These are phyloP conservation scores for Yarrowia bubula DNA, from an alignment of 805 yeast genomes.

Conservation along the genomic window DNA sequence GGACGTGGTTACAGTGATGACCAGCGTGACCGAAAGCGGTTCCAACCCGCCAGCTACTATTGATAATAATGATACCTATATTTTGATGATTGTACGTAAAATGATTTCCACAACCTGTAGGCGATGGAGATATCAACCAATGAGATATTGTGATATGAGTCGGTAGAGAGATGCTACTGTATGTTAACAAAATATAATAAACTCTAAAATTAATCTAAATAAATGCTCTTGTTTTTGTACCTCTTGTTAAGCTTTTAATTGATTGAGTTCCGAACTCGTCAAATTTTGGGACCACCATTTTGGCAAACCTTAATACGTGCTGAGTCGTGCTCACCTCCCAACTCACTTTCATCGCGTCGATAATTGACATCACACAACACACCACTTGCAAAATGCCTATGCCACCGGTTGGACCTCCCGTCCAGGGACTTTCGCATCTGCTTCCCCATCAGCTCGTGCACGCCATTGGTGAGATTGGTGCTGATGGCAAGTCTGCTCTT, in stretches of 20 bases:
- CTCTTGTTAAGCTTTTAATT: neutral
- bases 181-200: too few species aligned
- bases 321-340: neutral
- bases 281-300: too few species aligned
- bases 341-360: constrained; percentile 19
- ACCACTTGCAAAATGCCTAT: neutral
- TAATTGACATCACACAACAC: constrained; percentile 13
- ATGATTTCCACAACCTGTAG: neutral
- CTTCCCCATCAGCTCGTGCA: constrained; percentile 29
- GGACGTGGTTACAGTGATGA: constrained; percentile 14
- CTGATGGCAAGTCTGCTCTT: constrained; percentile 33
- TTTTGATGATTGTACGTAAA: constrained; percentile 3
- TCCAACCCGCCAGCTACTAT: constrained; percentile 25
- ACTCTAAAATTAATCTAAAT: too few species aligned
- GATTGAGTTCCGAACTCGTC: too few species aligned
- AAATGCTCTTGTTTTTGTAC: too few species aligned
- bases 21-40: constrained; percentile 25
- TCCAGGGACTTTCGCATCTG: constrained; percentile 32
- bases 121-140: neutral
- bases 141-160: neutral
- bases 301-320: neutral
- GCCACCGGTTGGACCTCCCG: constrained; percentile 29
- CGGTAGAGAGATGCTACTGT: too few species aligned
- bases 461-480: constrained; percentile 34
- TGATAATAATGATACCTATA: constrained; percentile 21